Percentiles rank a stretch among this genome's conserved stretches.
These are phyloP conservation scores for Thermomucor indicae-seudaticae DNA, from an alignment of 371 early-diverging fungal genomes.

Conservation along the genomic window DNA sequence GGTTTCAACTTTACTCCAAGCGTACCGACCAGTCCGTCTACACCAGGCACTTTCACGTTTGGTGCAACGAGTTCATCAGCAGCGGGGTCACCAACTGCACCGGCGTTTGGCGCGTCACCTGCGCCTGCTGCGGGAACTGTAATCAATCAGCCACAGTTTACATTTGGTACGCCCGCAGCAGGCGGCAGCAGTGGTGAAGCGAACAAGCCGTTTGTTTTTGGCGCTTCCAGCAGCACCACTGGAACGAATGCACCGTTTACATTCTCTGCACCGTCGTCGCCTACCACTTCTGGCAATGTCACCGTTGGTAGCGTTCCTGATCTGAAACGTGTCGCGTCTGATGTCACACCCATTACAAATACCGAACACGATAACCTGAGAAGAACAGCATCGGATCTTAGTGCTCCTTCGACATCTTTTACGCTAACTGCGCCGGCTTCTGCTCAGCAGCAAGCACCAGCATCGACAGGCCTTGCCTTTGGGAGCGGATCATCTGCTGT, in stretches of 20 bases:
- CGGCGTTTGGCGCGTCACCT: background rate
- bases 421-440: too few species aligned
- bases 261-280: too few species aligned
- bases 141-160: background rate
- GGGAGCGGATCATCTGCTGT: background rate
- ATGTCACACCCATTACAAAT: too few species aligned
- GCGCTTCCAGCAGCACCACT: background rate
- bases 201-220: too few species aligned
- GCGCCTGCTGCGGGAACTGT: background rate
- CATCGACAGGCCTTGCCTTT: background rate
- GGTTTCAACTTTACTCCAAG: background rate
- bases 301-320: too few species aligned
- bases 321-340: too few species aligned
- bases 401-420: too few species aligned
- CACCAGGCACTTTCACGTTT: background rate
- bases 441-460: too few species aligned
- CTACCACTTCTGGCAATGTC: too few species aligned
- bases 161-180: background rate
- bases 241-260: background rate
- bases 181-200: background rate
- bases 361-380: too few species aligned
- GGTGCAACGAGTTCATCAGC: background rate
- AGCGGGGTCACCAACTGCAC: background rate
- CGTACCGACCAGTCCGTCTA: background rate
- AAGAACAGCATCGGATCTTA: too few species aligned